phyloP scores from a whole-genome alignment of 768 basidiomycete genomes.

The Rhizopogon sp. region DNA sequence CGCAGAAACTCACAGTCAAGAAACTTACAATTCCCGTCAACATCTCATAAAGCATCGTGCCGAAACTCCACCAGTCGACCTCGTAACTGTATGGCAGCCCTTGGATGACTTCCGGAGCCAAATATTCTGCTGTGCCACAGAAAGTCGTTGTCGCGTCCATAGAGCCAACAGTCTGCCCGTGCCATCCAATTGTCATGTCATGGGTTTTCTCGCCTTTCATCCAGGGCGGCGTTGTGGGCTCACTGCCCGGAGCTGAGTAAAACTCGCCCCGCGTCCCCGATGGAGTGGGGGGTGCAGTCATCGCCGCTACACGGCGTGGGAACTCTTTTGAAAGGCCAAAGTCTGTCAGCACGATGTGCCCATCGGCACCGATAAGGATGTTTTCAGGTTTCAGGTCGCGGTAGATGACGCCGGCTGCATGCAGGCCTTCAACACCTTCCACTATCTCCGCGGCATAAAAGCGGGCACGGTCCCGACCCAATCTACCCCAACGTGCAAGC shows the following conservation, averaged over 20 bases:
- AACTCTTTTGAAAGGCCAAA: constrained; percentile 95
- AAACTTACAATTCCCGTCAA: constrained; percentile 85
- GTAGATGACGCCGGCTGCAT: constrained; percentile 93
- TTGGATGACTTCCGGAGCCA: constrained; percentile 95
- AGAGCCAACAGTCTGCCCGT: constrained; percentile 41
- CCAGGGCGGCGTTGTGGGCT: constrained; percentile 66
- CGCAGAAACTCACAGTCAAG: constrained; percentile 7
- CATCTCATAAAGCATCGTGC: constrained; percentile 98
- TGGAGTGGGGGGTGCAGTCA: constrained; percentile 56
- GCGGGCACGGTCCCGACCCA: constrained; percentile 89
- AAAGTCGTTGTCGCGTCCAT: constrained; percentile 80
- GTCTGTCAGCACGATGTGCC: constrained; percentile 96
- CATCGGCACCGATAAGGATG: constrained; percentile 89
- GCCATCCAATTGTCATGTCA: constrained; percentile 54
- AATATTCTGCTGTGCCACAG: constrained; percentile 94
- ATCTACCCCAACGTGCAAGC: constrained; percentile 89
- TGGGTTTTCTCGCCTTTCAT: constrained; percentile 61
- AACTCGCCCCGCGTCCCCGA: constrained; percentile 49
- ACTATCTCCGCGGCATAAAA: constrained; percentile 98
- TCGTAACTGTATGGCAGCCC: constrained; percentile 88
- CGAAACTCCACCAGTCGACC: constrained; percentile 98
- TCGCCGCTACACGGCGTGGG: constrained; percentile 44
- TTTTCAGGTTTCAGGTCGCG: constrained; percentile 97
- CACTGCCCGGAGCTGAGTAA: constrained; percentile 36
- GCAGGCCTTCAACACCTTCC: constrained; percentile 92